Percentiles rank a stretch among this genome's conserved stretches.
These are phyloP conservation scores for Sphaerulina vaccinii DNA, from an alignment of 2,329 filamentous ascomycete species.

Conservation along the genomic window DNA sequence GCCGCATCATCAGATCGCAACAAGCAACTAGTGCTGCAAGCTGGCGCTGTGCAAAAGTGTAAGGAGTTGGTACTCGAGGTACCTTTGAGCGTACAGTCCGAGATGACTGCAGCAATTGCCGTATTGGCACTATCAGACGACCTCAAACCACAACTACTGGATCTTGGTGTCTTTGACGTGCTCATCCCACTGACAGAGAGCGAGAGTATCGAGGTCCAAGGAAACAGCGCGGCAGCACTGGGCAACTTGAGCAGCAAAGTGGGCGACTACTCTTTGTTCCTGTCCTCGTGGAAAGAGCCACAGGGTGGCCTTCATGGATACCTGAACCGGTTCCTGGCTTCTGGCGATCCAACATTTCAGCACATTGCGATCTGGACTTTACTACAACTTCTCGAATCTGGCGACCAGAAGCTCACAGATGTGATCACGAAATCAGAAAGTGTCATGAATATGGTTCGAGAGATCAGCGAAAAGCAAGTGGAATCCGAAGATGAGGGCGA, in stretches of 20 bases:
- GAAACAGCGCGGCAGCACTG: conserved; percentile 92
- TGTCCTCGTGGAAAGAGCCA: conserved; percentile 89
- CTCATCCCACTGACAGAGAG: conserved; percentile 93
- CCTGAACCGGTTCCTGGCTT: conserved; percentile 85
- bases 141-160: conserved; percentile 85
- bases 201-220: conserved; percentile 94
- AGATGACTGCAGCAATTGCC: conserved; percentile 99
- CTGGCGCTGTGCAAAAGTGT: conserved; percentile 96
- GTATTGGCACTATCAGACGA: conserved; percentile 95
- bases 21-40: conserved; percentile 95
- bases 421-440: conserved; percentile 88
- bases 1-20: conserved; percentile 96
- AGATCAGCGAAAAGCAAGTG: conserved; percentile 84
- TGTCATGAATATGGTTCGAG: conserved; percentile 86
- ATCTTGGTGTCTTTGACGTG: conserved; percentile 92
- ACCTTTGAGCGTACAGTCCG: conserved; percentile 89
- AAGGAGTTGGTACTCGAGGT: conserved; percentile 94
- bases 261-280: conserved; percentile 93
- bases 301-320: conserved; percentile 96
- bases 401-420: conserved; percentile 83
- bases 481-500: conserved; percentile 80
- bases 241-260: conserved; percentile 98
- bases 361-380: conserved; percentile 99
- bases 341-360: conserved; percentile 95
- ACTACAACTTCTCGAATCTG: conserved; percentile 90